Percentiles rank a stretch among this genome's conserved stretches.
Conservation (phyloP, 805 yeast species). For the Candida nemodendra region DNA sequence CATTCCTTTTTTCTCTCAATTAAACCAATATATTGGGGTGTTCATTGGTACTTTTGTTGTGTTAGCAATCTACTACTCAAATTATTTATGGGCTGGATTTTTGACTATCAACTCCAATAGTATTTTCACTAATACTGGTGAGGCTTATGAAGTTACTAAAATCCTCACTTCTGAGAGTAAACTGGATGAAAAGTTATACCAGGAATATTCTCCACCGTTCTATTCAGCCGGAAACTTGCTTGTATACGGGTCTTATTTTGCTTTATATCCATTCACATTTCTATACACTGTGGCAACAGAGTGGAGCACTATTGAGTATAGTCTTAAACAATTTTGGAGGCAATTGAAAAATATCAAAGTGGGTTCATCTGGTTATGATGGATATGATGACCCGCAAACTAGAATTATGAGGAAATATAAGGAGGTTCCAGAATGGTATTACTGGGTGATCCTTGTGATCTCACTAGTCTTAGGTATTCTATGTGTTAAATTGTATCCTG, state of each 20-base stretch:
- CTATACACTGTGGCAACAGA: slow-evolving; percentile 39
- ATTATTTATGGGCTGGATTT: slow-evolving; percentile 51
- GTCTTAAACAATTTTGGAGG: slow-evolving; percentile 23
- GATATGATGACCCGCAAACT: slow-evolving; percentile 19
- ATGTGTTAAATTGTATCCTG: slow-evolving; percentile 39
- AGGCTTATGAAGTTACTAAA: slow-evolving; percentile 46
- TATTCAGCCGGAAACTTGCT: slow-evolving; percentile 57
- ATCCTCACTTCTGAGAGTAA: slow-evolving; percentile 43
- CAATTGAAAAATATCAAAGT: slow-evolving; percentile 35
- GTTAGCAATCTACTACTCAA: slow-evolving; percentile 52
- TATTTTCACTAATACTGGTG: slow-evolving; percentile 51
- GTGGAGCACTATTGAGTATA: slow-evolving; percentile 9
- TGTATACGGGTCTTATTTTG: slow-evolving; percentile 62
- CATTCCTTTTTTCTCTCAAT: slow-evolving; percentile 52
- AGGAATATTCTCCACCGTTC: slow-evolving; percentile 62
- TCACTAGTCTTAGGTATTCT: slow-evolving; percentile 44
- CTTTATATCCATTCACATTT: slow-evolving; percentile 60
- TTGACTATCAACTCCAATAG: slow-evolving; percentile 55
- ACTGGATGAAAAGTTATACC: slow-evolving; percentile 48
- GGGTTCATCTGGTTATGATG: slow-evolving; percentile 32
- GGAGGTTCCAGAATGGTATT: slow-evolving; percentile 81
- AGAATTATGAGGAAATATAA: slow-evolving; percentile 57
- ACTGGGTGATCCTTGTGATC: slow-evolving; percentile 41
- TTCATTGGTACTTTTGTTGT: slow-evolving; percentile 51
- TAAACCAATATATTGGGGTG: slow-evolving; percentile 46